Conservation (phyloP, 2,329 filamentous ascomycete species). For the Curvularia eragrostidis region DNA sequence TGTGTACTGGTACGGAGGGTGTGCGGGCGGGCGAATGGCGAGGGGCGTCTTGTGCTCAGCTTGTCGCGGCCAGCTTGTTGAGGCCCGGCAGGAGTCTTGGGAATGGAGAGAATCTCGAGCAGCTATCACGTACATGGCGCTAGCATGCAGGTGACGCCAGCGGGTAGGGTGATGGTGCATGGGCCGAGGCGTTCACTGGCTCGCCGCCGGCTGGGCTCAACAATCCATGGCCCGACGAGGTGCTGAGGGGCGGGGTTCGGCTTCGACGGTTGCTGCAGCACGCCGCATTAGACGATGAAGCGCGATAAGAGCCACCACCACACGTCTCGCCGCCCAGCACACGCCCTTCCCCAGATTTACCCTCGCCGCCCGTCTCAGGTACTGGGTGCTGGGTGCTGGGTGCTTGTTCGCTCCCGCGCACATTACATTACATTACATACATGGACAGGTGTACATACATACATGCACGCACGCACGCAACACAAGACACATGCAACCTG, state of each 20-base stretch:
- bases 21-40: no score
- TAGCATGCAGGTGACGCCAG: constrained; percentile 16
- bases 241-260: constrained; percentile 16
- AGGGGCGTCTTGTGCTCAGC: no score
- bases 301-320: constrained; percentile 31
- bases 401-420: constrained; percentile 38
- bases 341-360: constrained; percentile 40
- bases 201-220: constrained; percentile 9
- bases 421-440: no score
- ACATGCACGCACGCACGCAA: no score
- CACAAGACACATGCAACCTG: background rate
- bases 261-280: constrained; percentile 5
- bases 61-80: background rate
- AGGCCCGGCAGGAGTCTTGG: background rate
- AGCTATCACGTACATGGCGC: constrained; percentile 17
- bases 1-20: no score
- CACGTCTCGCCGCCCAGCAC: constrained; percentile 29
- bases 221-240: constrained; percentile 5
- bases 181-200: constrained; percentile 10
- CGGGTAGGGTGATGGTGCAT: constrained; percentile 10
- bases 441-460: no score
- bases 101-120: background rate
- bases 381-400: constrained; percentile 16
- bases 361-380: constrained; percentile 8
- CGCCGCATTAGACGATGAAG: constrained; percentile 19